Base-by-base conservation (phyloP, 2,329 filamentous ascomycete species). In the Pseudogymnoascus destructans region DNA sequence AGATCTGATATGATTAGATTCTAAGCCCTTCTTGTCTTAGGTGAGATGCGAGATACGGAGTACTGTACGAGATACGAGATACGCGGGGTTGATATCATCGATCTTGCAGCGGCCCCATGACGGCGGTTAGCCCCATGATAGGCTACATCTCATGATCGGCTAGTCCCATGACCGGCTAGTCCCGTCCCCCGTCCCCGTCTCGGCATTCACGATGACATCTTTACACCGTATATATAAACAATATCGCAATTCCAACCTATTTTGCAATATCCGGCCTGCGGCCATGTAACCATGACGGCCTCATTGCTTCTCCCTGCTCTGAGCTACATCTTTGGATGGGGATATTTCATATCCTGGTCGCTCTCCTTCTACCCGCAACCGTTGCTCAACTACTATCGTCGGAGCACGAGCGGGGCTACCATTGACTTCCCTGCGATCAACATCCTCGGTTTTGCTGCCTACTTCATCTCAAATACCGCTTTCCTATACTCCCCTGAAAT, bases 291-390 rank as follows among this genome's bases (percentile, higher is more conserved):
- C 33, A 46, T 38, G 17, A 68, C 68, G 65, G 60, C 64, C 46
- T 33, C 58, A 54, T 66, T 66, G 17, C 73, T 80, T 62, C 75
- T 83, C 60, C 64, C 69, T 27, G 65, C 76, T 59, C 58, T 81
- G 15, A 82, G 79, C 56, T 78, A 75, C 67, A 67, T 86, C 30
- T 80, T 87, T 65, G 87, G 87, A 70, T 90, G 87, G 86, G 73
- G 85, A 67, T 91, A 91, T 72, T 85, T 81, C 63, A 63, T 84
- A 55, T 82, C 80, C 71, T 93, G 92, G 92, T 92, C 87, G 10
- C 73, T 85, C 13, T 95, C 89, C 13, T 97, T 96, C 74, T 97
- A 97, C 70, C 91, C 92, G 1, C 93, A 97, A 70, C 82, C 87
- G 5, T 73, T 95, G 61, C 79, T 89, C 62, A 97, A 96, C 76